Conservation (phyloP, 2,329 filamentous ascomycete genomes). For the Neofusicoccum laricinum region DNA sequence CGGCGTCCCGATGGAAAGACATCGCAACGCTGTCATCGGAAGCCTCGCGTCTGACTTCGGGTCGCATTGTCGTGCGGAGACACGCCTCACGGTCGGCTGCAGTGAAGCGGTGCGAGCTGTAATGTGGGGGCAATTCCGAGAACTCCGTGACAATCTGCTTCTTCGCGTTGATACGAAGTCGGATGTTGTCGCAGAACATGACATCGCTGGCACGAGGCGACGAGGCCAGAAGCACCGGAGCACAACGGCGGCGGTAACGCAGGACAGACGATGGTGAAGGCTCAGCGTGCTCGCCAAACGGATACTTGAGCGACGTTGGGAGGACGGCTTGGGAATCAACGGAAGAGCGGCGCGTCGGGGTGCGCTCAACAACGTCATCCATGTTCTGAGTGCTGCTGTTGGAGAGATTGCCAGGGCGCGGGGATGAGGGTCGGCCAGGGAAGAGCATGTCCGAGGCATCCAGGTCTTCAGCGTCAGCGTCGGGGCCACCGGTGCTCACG, state of each 20-base stretch:
- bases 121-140: slow-evolving; percentile 43
- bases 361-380: not conserved
- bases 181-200: slow-evolving; percentile 41
- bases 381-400: not conserved
- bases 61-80: not conserved
- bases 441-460: slow-evolving; percentile 36
- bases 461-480: slow-evolving; percentile 35
- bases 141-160: slow-evolving; percentile 42
- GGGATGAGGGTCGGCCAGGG: slow-evolving; percentile 3
- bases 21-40: slow-evolving; percentile 1
- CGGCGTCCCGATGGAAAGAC: slow-evolving; percentile 12
- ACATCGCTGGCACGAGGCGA: slow-evolving; percentile 46
- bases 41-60: slow-evolving; percentile 1
- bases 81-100: not conserved
- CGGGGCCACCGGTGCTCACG: slow-evolving; percentile 20
- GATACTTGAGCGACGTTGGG: not conserved
- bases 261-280: slow-evolving; percentile 35
- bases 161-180: slow-evolving; percentile 44
- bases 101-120: slow-evolving; percentile 40
- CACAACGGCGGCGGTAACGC: slow-evolving; percentile 48
- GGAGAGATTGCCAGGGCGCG: slow-evolving; percentile 1
- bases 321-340: not conserved
- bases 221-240: slow-evolving; percentile 43
- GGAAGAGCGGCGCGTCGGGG: not conserved
- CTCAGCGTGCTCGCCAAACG: slow-evolving; percentile 8